Evolutionary conservation across 495 filamentous ascomycete species (phyloP).

Genomic region (Aspergillus cristatus): DNA sequence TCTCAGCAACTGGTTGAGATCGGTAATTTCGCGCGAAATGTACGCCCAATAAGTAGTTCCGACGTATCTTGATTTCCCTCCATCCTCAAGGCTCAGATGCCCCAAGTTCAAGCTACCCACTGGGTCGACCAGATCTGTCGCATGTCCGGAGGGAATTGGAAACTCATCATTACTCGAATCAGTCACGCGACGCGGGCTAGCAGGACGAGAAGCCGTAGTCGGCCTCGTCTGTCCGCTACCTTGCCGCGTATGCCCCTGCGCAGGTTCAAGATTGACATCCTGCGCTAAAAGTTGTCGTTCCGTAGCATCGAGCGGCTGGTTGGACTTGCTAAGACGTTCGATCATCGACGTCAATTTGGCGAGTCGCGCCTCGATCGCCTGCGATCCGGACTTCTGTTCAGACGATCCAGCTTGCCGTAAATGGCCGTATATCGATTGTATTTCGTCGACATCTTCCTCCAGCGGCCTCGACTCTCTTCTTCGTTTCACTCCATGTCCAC

Average conservation of each 20-base stretch:
- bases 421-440: slow-evolving; percentile 31
- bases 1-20: slow-evolving; percentile 37
- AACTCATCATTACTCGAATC: slow-evolving; percentile 38
- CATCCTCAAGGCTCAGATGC: slow-evolving; percentile 39
- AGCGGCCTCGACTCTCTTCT: slow-evolving; percentile 22
- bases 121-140: slow-evolving; percentile 36
- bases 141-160: slow-evolving; percentile 36
- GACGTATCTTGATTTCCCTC: slow-evolving; percentile 39
- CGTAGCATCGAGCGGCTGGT: slow-evolving; percentile 18
- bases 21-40: slow-evolving; percentile 42
- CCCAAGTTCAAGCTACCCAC: slow-evolving; percentile 37
- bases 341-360: slow-evolving; percentile 41
- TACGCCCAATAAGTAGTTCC: slow-evolving; percentile 46
- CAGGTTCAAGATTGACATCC: slow-evolving; percentile 13
- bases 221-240: slow-evolving; percentile 10
- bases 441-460: slow-evolving; percentile 30
- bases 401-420: slow-evolving; percentile 17
- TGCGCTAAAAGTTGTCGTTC: slow-evolving; percentile 16
- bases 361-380: slow-evolving; percentile 34
- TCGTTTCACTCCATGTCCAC: slow-evolving; percentile 27
- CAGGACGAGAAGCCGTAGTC: slow-evolving; percentile 8
- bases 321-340: slow-evolving; percentile 28
- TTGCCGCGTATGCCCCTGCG: slow-evolving; percentile 12
- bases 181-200: slow-evolving; percentile 27
- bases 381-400: slow-evolving; percentile 20